A percentile compares a stretch with the other conserved stretches of the same genome.
These are phyloP conservation scores for Saccharomycopsis javanensis DNA, from an alignment of 805 yeast species.

Conservation along the genomic window DNA sequence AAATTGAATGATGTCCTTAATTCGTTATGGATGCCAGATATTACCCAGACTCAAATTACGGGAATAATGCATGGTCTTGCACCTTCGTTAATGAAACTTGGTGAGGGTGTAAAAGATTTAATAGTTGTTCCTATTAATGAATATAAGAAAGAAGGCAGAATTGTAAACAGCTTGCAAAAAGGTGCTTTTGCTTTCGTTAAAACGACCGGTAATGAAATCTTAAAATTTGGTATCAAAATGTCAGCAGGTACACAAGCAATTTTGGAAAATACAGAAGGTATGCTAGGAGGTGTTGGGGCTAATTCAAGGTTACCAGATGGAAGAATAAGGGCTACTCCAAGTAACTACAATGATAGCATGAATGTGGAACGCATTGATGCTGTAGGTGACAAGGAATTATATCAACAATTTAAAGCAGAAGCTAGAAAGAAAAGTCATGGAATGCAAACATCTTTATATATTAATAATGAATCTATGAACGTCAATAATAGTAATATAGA, in stretches of 20 bases:
- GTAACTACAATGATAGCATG: neutral
- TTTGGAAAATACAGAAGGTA: slow-evolving; percentile 70
- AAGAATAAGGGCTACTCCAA: neutral
- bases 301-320: slow-evolving; percentile 31
- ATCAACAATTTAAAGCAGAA: slow-evolving; percentile 3
- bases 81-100: slow-evolving; percentile 70
- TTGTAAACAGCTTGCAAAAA: slow-evolving; percentile 60
- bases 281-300: slow-evolving; percentile 66
- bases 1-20: slow-evolving; percentile 46
- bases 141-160: slow-evolving; percentile 61
- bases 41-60: slow-evolving; percentile 66
- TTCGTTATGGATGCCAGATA: slow-evolving; percentile 82
- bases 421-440: neutral
- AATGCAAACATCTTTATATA: neutral
- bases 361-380: neutral
- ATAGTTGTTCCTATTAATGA: slow-evolving; percentile 67
- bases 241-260: slow-evolving; percentile 83
- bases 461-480: neutral
- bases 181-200: slow-evolving; percentile 68
- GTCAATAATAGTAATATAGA: neutral
- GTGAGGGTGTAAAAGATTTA: slow-evolving; percentile 67
- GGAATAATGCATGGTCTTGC: slow-evolving; percentile 79
- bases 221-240: slow-evolving; percentile 73
- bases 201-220: slow-evolving; percentile 69
- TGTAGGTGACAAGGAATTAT: slow-evolving; percentile 2